A percentile compares a stretch with the other conserved stretches of the same genome.
These are phyloP conservation scores for Lagenaria siceraria DNA, from an alignment of 306 rosid genomes.

Conservation along the genomic window DNA sequence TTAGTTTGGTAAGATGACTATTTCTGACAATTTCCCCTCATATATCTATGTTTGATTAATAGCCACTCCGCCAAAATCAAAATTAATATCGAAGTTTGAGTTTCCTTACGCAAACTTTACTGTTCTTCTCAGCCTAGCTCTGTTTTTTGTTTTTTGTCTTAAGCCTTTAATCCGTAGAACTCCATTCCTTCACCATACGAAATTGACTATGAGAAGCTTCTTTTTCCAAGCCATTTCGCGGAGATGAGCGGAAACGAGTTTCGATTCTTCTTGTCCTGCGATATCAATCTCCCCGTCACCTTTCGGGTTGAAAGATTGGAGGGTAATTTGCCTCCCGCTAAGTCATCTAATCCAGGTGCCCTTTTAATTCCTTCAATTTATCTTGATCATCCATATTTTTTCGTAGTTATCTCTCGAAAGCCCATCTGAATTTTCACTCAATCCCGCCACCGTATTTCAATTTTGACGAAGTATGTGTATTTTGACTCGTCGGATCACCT, in stretches of 20 bases:
- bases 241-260: conserved; percentile 77
- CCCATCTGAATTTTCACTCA: background rate
- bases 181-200: background rate
- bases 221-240: background rate
- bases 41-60: too few species aligned
- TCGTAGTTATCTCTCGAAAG: background rate
- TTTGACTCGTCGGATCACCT: background rate
- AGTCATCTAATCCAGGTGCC: conserved; percentile 39
- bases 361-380: background rate
- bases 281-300: conserved; percentile 80
- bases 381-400: background rate
- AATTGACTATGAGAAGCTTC: background rate
- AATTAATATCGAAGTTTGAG: too few species aligned
- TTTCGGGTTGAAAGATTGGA: conserved; percentile 72
- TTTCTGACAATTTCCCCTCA: too few species aligned
- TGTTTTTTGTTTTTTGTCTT: background rate
- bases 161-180: background rate
- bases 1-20: too few species aligned
- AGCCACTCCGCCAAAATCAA: too few species aligned
- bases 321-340: conserved; percentile 46
- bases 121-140: background rate
- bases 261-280: conserved; percentile 93
- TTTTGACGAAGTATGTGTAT: background rate
- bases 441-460: background rate
- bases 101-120: background rate